phyloP scores from a whole-genome alignment of 805 yeast species.

The Candida dendrica region DNA sequence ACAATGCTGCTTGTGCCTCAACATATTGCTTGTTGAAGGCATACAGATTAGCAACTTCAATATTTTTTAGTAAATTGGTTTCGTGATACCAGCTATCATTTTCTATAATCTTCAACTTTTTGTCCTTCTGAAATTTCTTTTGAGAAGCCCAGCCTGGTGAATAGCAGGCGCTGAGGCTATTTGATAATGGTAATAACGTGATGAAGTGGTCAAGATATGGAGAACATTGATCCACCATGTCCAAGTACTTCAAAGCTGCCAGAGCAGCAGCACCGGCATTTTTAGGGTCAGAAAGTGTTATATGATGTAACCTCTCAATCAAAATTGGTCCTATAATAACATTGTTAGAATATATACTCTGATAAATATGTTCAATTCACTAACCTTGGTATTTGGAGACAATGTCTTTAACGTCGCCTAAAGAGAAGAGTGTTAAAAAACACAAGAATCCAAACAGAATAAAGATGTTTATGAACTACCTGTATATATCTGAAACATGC shows the following conservation, averaged over 20 bases:
- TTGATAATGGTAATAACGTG: slow-evolving; percentile 2
- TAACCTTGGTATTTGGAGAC: not conserved
- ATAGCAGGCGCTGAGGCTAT: not conserved
- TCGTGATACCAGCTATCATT: slow-evolving; percentile 19
- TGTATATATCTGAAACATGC: no score
- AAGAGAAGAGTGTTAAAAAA: not conserved
- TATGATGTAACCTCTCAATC: slow-evolving; percentile 12
- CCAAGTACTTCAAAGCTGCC: slow-evolving; percentile 12
- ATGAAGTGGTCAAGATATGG: slow-evolving; percentile 12
- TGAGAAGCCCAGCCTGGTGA: slow-evolving; percentile 5
- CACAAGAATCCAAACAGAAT: not conserved
- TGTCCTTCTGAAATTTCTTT: slow-evolving; percentile 2
- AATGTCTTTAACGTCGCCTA: not conserved
- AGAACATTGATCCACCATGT: slow-evolving; percentile 8
- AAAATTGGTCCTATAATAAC: slow-evolving; percentile 12
- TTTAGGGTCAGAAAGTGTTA: slow-evolving; percentile 3
- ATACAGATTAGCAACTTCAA: slow-evolving; percentile 12
- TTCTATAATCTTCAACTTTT: slow-evolving; percentile 6
- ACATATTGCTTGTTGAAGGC: slow-evolving; percentile 10
- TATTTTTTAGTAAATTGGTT: slow-evolving; percentile 9
- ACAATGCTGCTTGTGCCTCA: slow-evolving; percentile 15
- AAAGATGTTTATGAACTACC: not conserved
- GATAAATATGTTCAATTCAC: not conserved
- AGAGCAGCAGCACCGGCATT: slow-evolving; percentile 8
- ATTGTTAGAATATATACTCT: not conserved